phyloP scores from a whole-genome alignment of 139 green algal species.

The Volvox reticuliferus region DNA sequence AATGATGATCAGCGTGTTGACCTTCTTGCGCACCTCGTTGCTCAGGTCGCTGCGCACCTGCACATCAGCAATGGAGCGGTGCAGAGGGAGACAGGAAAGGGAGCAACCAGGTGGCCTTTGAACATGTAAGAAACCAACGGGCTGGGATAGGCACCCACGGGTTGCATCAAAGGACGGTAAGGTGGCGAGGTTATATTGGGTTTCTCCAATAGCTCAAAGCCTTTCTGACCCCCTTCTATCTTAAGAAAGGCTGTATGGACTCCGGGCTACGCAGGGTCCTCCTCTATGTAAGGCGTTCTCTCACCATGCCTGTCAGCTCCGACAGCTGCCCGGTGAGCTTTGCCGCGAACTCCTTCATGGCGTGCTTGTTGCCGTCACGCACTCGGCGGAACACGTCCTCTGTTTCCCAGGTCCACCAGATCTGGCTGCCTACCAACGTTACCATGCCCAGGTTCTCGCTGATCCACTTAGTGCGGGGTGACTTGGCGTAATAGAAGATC shows the following conservation, averaged over 20 bases:
- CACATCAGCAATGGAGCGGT: neutral
- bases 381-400: slow-evolving; percentile 88
- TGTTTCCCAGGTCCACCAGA: slow-evolving; percentile 95
- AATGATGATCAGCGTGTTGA: slow-evolving; percentile 92
- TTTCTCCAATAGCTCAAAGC: too few relatives aligned
- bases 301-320: slow-evolving; percentile 86
- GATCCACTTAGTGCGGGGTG: slow-evolving; percentile 82
- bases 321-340: slow-evolving; percentile 86
- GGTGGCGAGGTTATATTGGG: too few relatives aligned
- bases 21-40: slow-evolving; percentile 82
- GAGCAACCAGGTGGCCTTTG: too few relatives aligned
- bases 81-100: too few relatives aligned
- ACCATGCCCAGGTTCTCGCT: slow-evolving; percentile 88
- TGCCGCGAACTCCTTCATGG: slow-evolving; percentile 84
- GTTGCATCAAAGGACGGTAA: too few relatives aligned
- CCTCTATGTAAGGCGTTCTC: neutral
- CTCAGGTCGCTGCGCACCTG: slow-evolving; percentile 75
- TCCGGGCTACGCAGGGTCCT: too few relatives aligned
- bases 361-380: slow-evolving; percentile 83
- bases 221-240: too few relatives aligned
- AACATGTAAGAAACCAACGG: too few relatives aligned
- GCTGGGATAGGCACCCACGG: too few relatives aligned
- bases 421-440: slow-evolving; percentile 86
- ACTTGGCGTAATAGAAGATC: slow-evolving; percentile 83
- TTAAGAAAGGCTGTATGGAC: too few relatives aligned